These are phyloP conservation scores for Collybia sp. DNA, from an alignment of 768 basidiomycete species.

Conservation along the genomic window DNA sequence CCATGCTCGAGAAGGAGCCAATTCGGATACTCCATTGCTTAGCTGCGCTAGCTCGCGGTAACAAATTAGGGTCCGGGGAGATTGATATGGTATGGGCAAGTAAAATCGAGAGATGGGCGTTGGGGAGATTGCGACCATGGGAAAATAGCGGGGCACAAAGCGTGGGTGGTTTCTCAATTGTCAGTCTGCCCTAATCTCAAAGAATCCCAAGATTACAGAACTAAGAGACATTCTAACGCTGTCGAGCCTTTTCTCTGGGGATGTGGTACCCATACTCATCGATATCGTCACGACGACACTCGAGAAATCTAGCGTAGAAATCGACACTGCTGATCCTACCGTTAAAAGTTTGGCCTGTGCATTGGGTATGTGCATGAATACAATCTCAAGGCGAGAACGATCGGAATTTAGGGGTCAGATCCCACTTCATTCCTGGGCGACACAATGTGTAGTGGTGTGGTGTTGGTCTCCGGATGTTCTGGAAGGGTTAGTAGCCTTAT, in stretches of 20 bases:
- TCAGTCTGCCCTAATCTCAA: neutral
- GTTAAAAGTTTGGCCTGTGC: constrained; percentile 47
- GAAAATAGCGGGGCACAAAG: constrained; percentile 34
- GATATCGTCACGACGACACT: constrained; percentile 41
- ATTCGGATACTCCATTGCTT: constrained; percentile 41
- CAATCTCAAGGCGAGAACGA: constrained; percentile 38
- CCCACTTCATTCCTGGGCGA: constrained; percentile 47
- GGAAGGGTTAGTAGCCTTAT: constrained; percentile 45
- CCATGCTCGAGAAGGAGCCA: constrained; percentile 41
- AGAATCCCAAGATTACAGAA: constrained; percentile 37
- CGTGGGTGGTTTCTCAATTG: constrained; percentile 16
- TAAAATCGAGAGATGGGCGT: constrained; percentile 46
- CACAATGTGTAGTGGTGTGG: constrained; percentile 45
- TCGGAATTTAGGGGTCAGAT: constrained; percentile 43
- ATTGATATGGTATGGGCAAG: constrained; percentile 58
- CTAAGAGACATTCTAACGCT: constrained; percentile 53
- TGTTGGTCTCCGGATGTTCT: constrained; percentile 53
- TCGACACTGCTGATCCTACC: constrained; percentile 10
- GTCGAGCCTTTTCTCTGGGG: constrained; percentile 43
- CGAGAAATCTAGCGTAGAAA: constrained; percentile 13
- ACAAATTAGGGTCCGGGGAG: constrained; percentile 41
- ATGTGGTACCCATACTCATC: constrained; percentile 36
- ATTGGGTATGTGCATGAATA: constrained; percentile 54
- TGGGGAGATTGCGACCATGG: constrained; percentile 37
- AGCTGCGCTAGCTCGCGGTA: constrained; percentile 39